Percentiles rank a stretch among this genome's conserved stretches.
These are phyloP conservation scores for Sclerotinia nivalis DNA, from an alignment of 2,329 filamentous ascomycete genomes.

Conservation along the genomic window DNA sequence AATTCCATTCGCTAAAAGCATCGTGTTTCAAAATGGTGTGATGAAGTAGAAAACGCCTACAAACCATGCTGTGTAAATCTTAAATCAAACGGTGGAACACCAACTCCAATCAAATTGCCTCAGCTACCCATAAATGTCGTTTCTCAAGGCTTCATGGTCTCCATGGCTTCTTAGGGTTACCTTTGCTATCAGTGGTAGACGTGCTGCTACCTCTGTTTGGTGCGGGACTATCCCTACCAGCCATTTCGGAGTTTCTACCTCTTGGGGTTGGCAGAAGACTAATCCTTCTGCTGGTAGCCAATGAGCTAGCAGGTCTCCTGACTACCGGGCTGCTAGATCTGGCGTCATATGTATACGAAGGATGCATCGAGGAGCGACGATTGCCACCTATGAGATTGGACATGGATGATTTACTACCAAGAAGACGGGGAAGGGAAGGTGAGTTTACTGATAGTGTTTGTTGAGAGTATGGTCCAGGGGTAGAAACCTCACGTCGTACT, in stretches of 20 bases:
- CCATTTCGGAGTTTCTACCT: conserved; percentile 39
- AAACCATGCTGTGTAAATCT: conserved; percentile 11
- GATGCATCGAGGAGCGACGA: conserved; percentile 57
- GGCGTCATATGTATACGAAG: conserved; percentile 43
- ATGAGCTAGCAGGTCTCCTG: conserved; percentile 57
- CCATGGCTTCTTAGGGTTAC: conserved; percentile 35
- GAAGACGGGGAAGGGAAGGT: conserved; percentile 42
- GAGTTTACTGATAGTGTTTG: conserved; percentile 46
- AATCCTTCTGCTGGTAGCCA: conserved; percentile 53
- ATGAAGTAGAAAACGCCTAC: conserved; percentile 1
- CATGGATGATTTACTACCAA: conserved; percentile 47
- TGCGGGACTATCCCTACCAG: conserved; percentile 52
- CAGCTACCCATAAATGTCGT: background rate
- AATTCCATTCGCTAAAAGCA: conserved; percentile 22
- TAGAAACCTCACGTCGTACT: conserved; percentile 56
- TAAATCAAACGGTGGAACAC: conserved; percentile 9
- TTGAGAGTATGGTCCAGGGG: conserved; percentile 54
- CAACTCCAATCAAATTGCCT: conserved; percentile 7
- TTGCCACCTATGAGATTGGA: conserved; percentile 44
- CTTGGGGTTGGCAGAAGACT: conserved; percentile 55
- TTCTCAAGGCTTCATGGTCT: conserved; percentile 23
- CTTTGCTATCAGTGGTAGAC: conserved; percentile 34
- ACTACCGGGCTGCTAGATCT: conserved; percentile 34
- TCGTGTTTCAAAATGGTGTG: conserved; percentile 17
- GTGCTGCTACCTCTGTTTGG: conserved; percentile 41